A percentile compares a stretch with the other conserved stretches of the same genome.
phyloP scores from a whole-genome alignment of 176 grass and related monocot genomes.

The Hsuehochloa calcarea region DNA sequence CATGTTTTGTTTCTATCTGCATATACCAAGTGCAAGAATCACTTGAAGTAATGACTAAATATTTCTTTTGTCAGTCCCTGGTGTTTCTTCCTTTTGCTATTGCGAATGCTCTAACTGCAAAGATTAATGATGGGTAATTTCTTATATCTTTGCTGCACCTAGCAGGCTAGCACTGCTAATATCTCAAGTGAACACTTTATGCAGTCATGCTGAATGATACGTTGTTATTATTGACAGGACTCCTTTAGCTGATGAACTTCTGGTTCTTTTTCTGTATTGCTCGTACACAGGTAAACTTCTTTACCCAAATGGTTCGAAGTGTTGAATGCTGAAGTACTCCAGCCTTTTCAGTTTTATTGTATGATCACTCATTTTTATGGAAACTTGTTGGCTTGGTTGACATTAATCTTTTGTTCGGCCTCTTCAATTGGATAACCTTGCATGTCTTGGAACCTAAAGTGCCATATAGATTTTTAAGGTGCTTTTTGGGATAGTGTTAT shows the following conservation, averaged over 20 bases:
- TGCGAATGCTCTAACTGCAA: slow-evolving; percentile 88
- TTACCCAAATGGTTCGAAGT: background rate
- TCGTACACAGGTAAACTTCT: slow-evolving; percentile 55
- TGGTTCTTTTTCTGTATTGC: slow-evolving; percentile 75
- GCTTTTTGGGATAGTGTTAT: background rate
- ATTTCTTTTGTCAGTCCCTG: slow-evolving; percentile 61
- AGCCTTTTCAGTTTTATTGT: background rate
- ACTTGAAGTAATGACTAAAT: slow-evolving; percentile 17
- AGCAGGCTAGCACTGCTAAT: background rate
- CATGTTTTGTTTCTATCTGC: background rate
- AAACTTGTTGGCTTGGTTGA: background rate
- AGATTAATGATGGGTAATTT: slow-evolving; percentile 80
- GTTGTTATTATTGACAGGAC: slow-evolving; percentile 41
- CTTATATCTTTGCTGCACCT: background rate
- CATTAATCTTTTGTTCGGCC: background rate
- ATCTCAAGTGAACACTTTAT: background rate
- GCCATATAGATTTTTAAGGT: background rate
- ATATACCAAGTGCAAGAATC: background rate
- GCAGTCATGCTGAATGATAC: slow-evolving; percentile 3
- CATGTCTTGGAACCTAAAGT: background rate
- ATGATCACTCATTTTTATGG: background rate
- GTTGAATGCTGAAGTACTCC: background rate
- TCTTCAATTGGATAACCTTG: background rate
- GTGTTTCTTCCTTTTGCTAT: slow-evolving; percentile 81
- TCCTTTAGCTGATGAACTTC: slow-evolving; percentile 76